Evolutionary conservation across 495 filamentous ascomycete genomes (phyloP).

Genomic region (Hypoxylon fuscum): DNA sequence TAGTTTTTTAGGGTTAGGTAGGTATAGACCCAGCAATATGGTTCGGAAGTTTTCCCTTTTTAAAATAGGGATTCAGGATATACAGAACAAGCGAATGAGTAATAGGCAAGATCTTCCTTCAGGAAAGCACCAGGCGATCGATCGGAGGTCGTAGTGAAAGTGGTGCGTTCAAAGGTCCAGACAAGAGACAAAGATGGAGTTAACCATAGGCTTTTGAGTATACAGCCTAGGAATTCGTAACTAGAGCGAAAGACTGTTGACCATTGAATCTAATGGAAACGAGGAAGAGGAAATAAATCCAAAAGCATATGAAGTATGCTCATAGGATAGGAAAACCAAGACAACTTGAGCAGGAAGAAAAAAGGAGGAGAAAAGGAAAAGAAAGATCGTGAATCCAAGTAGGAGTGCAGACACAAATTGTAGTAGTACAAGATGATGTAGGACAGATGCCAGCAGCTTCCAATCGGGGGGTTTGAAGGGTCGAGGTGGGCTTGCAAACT

Average conservation of each 20-base stretch:
- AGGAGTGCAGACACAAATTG: too few species aligned
- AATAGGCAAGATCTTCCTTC: constrained; percentile 22
- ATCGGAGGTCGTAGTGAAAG: constrained; percentile 18
- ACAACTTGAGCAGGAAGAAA: too few species aligned
- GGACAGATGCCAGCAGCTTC: not conserved
- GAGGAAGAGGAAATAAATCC: constrained; percentile 18
- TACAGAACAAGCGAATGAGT: constrained; percentile 24
- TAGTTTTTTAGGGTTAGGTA: constrained; percentile 2
- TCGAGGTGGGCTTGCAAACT: too few species aligned
- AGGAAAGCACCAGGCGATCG: constrained; percentile 37
- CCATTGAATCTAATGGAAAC: too few species aligned
- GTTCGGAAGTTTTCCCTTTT: constrained; percentile 18
- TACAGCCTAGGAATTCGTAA: constrained; percentile 11
- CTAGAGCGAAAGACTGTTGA: constrained; percentile 35
- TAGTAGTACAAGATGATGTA: constrained; percentile 20
- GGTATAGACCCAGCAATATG: constrained; percentile 19
- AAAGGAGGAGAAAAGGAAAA: constrained; percentile 13
- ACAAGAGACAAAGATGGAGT: constrained; percentile 13
- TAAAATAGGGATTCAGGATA: constrained; percentile 15
- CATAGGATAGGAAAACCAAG: not conserved
- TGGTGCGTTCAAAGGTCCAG: constrained; percentile 14
- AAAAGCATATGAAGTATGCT: constrained; percentile 32
- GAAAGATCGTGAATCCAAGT: constrained; percentile 25
- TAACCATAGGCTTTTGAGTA: constrained; percentile 28
- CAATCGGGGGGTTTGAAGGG: not conserved